Evolutionary conservation across 2,329 filamentous ascomycete species (phyloP).

Genomic region (Penicillium sp.): DNA sequence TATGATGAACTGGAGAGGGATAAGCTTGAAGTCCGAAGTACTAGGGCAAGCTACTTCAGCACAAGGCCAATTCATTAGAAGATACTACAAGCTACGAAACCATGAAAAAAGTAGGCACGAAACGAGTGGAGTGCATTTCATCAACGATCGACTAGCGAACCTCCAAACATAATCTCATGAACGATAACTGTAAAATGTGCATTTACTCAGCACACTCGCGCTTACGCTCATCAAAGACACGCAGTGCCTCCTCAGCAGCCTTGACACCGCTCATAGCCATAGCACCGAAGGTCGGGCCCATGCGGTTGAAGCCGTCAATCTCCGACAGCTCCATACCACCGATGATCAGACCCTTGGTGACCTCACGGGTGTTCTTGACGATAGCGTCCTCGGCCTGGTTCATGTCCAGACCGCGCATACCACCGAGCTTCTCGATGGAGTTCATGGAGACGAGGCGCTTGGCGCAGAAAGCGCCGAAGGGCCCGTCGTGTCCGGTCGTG

Average conservation of each 20-base stretch:
- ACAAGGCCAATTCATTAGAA: no score
- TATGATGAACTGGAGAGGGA: no score
- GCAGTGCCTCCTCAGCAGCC: constrained; percentile 79
- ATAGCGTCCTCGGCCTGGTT: constrained; percentile 86
- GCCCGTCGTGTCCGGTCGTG: constrained; percentile 85
- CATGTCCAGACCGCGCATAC: constrained; percentile 94
- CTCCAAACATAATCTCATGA: neutral
- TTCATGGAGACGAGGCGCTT: constrained; percentile 89
- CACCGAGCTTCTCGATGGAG: constrained; percentile 72
- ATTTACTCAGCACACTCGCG: constrained; percentile 62
- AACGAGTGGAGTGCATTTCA: constrained; percentile 21
- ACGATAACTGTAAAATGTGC: no score
- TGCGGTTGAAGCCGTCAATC: constrained; percentile 83
- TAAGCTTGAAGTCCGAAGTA: no score
- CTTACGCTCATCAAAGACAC: constrained; percentile 70
- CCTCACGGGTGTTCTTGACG: constrained; percentile 82
- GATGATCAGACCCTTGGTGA: constrained; percentile 82
- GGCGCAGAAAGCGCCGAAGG: constrained; percentile 84
- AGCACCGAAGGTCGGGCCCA: constrained; percentile 83
- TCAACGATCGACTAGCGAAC: constrained; percentile 4
- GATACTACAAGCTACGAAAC: neutral
- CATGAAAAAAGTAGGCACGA: constrained; percentile 2
- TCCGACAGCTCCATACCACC: constrained; percentile 92
- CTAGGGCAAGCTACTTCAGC: no score
- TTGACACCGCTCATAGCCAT: constrained; percentile 86